Percentiles rank a stretch among this genome's conserved stretches.
Conservation (phyloP, 208 protist species). For the Acanthamoeba sp. region DNA sequence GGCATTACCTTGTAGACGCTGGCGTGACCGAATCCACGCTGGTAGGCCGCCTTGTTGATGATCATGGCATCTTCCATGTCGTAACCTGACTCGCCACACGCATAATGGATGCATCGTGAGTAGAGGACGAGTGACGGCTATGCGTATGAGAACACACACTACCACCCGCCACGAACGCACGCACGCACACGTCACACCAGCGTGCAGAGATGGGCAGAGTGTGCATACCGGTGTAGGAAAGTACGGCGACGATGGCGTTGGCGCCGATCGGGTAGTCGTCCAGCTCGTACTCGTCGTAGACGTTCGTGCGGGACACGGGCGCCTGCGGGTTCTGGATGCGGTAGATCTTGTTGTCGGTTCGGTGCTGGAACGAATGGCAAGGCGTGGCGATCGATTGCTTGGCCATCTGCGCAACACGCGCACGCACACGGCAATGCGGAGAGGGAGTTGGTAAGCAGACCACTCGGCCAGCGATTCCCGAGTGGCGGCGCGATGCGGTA, state of each 20-base stretch:
- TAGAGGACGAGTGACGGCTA: too few relatives aligned
- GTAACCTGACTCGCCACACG: constrained; percentile 91
- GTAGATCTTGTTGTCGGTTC: constrained; percentile 99
- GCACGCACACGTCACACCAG: too few relatives aligned
- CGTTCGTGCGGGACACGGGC: constrained; percentile 93
- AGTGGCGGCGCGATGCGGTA: too few relatives aligned
- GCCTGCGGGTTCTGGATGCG: constrained; percentile 97
- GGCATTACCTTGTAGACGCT: constrained; percentile 94
- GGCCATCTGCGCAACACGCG: constrained; percentile 97
- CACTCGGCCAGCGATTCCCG: not conserved
- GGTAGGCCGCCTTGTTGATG: constrained; percentile 98
- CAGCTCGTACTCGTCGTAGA: constrained; percentile 94
- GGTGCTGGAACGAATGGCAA: constrained; percentile 93
- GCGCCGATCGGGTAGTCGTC: constrained; percentile 98
- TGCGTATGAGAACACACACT: too few relatives aligned
- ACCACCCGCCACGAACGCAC: too few relatives aligned
- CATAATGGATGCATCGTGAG: not conserved
- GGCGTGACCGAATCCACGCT: constrained; percentile 98
- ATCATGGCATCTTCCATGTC: constrained; percentile 99
- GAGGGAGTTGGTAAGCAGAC: not conserved
- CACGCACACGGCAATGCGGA: not conserved
- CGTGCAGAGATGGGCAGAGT: constrained; percentile 12
- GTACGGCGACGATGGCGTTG: constrained; percentile 99
- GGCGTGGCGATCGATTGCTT: constrained; percentile 99
- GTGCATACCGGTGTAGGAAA: constrained; percentile 97